These are phyloP conservation scores for Ascochyta clinopodiicola DNA, from an alignment of 2,329 filamentous ascomycete genomes.

Conservation along the genomic window DNA sequence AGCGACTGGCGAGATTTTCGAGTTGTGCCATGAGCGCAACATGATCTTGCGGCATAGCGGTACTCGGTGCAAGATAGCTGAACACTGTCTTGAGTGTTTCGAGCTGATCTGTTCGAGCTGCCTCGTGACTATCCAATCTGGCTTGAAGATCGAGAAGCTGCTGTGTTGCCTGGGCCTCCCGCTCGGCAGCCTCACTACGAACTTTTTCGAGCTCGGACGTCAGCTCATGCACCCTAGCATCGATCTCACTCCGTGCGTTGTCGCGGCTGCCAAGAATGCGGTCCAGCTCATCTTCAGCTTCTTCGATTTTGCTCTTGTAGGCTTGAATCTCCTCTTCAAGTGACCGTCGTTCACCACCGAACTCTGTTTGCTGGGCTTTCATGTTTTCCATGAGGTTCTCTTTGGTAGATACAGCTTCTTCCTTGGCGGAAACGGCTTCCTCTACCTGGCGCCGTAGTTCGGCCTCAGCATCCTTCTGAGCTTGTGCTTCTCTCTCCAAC, in stretches of 20 bases:
- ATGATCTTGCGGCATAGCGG: slow-evolving; percentile 47
- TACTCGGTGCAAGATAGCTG: slow-evolving; percentile 46
- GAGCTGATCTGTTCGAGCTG: slow-evolving; percentile 36
- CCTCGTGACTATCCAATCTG: slow-evolving; percentile 63
- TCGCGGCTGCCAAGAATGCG: slow-evolving; percentile 82
- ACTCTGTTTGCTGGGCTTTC: slow-evolving; percentile 88
- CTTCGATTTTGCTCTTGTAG: slow-evolving; percentile 79
- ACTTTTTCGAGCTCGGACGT: slow-evolving; percentile 74
- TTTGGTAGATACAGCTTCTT: slow-evolving; percentile 90
- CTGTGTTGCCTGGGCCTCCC: slow-evolving; percentile 53
- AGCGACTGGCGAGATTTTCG: slow-evolving; percentile 53
- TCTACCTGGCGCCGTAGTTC: slow-evolving; percentile 74
- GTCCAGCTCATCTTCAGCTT: slow-evolving; percentile 91
- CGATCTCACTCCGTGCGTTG: slow-evolving; percentile 75
- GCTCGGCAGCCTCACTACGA: slow-evolving; percentile 56
- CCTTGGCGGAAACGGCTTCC: slow-evolving; percentile 89
- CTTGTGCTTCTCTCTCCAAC: slow-evolving; percentile 73
- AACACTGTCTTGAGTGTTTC: slow-evolving; percentile 46
- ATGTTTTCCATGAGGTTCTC: slow-evolving; percentile 94
- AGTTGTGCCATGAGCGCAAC: slow-evolving; percentile 50
- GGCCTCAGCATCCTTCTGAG: slow-evolving; percentile 61
- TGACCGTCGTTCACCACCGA: slow-evolving; percentile 81
- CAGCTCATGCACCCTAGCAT: slow-evolving; percentile 71
- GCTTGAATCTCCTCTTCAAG: slow-evolving; percentile 81
- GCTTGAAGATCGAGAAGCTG: slow-evolving; percentile 60